Evolutionary conservation across 202 grass and related monocot genomes (phyloP).

Genomic region (Brachypodium distachyon): DNA sequence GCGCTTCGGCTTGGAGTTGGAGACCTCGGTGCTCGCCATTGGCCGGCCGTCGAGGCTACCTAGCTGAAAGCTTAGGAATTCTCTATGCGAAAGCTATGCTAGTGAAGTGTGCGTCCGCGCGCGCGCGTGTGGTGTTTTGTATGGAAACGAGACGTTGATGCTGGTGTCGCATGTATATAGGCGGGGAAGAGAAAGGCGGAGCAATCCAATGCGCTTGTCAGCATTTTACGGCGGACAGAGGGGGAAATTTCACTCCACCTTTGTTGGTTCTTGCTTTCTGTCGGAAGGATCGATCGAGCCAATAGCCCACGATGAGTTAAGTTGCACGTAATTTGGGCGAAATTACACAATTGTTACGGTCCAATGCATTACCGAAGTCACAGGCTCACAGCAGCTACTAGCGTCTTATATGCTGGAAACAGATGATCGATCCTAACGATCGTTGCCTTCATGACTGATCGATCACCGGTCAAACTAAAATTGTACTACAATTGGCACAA

Average conservation of each 20-base stretch:
- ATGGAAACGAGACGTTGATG: not conserved
- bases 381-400: too few species aligned
- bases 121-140: not conserved
- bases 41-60: not conserved
- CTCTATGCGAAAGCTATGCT: not conserved
- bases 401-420: too few species aligned
- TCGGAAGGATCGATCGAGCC: not conserved
- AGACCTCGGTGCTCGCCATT: conserved; percentile 41
- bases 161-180: not conserved
- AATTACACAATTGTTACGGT: not conserved
- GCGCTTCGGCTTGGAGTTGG: conserved; percentile 30
- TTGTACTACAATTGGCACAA: too few species aligned
- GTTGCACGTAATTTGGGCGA: not conserved
- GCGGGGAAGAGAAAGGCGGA: not conserved
- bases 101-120: not conserved
- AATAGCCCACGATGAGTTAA: not conserved
- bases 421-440: too few species aligned
- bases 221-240: not conserved
- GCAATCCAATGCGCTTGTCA: not conserved
- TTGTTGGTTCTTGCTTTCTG: conserved; percentile 13
- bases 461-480: too few species aligned
- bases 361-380: not conserved
- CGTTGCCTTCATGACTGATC: too few species aligned
- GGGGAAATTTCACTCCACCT: conserved; percentile 13
- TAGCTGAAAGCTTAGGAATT: not conserved